Percentiles rank a stretch among this genome's conserved stretches.
These are phyloP conservation scores for Penicillium crustosum DNA, from an alignment of 2,329 filamentous ascomycete species.

Conservation along the genomic window DNA sequence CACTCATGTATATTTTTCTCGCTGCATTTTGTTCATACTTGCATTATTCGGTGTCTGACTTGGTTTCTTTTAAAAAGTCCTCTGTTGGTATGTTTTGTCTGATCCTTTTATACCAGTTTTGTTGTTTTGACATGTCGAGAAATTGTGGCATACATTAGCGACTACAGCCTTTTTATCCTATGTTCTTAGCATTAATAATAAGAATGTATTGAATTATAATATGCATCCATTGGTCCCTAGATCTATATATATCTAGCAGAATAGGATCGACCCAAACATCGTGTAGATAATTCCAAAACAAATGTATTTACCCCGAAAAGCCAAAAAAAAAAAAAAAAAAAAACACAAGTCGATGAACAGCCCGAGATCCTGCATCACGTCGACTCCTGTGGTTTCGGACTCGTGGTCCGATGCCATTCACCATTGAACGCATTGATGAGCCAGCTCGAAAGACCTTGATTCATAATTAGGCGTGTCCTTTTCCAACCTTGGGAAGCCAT, in stretches of 20 bases:
- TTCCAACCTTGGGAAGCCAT: background rate
- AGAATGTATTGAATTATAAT: background rate
- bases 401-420: constrained; percentile 71
- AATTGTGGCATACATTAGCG: constrained; percentile 1
- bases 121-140: background rate
- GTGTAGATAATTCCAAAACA: background rate
- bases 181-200: background rate
- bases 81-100: background rate
- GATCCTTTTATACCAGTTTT: background rate
- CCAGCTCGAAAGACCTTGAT: constrained; percentile 64
- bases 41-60: constrained; percentile 7
- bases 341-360: constrained; percentile 13
- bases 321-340: background rate
- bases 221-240: background rate
- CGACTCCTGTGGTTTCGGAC: constrained; percentile 50
- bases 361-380: constrained; percentile 28
- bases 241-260: background rate
- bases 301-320: constrained; percentile 2
- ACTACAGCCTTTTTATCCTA: background rate
- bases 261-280: background rate
- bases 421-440: constrained; percentile 97
- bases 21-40: constrained; percentile 3
- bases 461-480: constrained; percentile 1
- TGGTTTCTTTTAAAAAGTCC: background rate
- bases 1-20: constrained; percentile 2